A percentile compares a stretch with the other conserved stretches of the same genome.
Conservation (phyloP, 1,139 yeast species). For the Nakaseomyces glabratus region DNA sequence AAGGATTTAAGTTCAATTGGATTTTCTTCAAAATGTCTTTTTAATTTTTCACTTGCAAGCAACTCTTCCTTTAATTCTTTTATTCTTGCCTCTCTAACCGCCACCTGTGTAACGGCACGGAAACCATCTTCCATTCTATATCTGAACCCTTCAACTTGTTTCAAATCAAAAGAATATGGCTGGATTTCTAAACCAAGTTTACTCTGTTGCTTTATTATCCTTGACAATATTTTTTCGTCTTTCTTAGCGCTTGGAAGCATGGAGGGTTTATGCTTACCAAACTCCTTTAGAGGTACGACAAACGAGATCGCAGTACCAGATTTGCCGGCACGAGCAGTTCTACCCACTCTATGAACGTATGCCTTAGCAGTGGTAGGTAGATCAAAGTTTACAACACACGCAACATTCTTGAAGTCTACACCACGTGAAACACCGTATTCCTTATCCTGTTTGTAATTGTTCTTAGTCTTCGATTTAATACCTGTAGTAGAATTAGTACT, state of each 20-base stretch:
- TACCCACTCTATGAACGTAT: slow-evolving; percentile 89
- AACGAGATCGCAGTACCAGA: slow-evolving; percentile 93
- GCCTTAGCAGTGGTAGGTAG: slow-evolving; percentile 84
- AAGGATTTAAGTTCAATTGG: slow-evolving; percentile 88
- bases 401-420: slow-evolving; percentile 91
- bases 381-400: slow-evolving; percentile 94
- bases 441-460: slow-evolving; percentile 43
- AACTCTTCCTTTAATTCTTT: slow-evolving; percentile 84
- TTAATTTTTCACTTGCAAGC: slow-evolving; percentile 78
- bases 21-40: slow-evolving; percentile 92
- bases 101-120: slow-evolving; percentile 83
- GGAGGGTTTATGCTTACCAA: slow-evolving; percentile 85
- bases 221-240: slow-evolving; percentile 76
- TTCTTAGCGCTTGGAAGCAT: slow-evolving; percentile 58
- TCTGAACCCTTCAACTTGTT: slow-evolving; percentile 90
- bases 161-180: slow-evolving; percentile 87
- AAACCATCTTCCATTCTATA: slow-evolving; percentile 97
- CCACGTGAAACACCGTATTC: slow-evolving; percentile 97
- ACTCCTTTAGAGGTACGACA: slow-evolving; percentile 73
- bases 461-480: slow-evolving; percentile 24
- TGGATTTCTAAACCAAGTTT: slow-evolving; percentile 62
- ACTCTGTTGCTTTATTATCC: slow-evolving; percentile 70
- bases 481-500: slow-evolving; percentile 16
- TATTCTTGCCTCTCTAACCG: slow-evolving; percentile 88
- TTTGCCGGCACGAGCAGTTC: slow-evolving; percentile 97